A percentile compares a stretch with the other conserved stretches of the same genome.
phyloP scores from a whole-genome alignment of 768 basidiomycete genomes.

The Dentipellis fragilis region DNA sequence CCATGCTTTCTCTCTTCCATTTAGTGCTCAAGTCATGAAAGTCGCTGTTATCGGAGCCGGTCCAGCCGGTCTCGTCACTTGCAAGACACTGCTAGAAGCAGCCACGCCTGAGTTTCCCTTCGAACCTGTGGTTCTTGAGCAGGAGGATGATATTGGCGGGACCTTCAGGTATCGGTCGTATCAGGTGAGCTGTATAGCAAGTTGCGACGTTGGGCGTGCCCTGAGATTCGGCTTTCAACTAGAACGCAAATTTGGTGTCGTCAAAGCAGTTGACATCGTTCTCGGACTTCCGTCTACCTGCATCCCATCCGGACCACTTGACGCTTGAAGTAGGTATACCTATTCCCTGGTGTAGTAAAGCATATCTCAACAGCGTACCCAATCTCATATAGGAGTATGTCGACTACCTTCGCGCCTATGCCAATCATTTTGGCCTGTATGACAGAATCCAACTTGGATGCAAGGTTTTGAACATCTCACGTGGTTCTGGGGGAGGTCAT shows the following conservation, averaged over 20 bases:
- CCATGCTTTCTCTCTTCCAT: not conserved
- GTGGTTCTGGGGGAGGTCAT: slow-evolving; percentile 25
- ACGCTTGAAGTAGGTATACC: slow-evolving; percentile 25
- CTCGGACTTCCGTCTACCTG: slow-evolving; percentile 46
- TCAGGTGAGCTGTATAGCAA: slow-evolving; percentile 20
- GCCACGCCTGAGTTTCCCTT: slow-evolving; percentile 29
- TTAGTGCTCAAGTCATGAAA: slow-evolving; percentile 1
- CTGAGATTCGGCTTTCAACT: not conserved
- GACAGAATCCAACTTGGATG: slow-evolving; percentile 26
- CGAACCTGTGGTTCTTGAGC: slow-evolving; percentile 39
- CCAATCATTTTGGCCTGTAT: slow-evolving; percentile 29
- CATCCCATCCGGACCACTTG: slow-evolving; percentile 37
- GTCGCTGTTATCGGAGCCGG: slow-evolving; percentile 32
- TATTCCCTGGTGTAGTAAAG: not conserved
- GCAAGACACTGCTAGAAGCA: slow-evolving; percentile 37
- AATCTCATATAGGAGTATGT: slow-evolving; percentile 32
- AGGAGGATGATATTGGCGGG: slow-evolving; percentile 40
- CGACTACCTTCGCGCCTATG: slow-evolving; percentile 38
- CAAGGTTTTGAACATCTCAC: slow-evolving; percentile 30
- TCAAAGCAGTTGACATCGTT: slow-evolving; percentile 53
- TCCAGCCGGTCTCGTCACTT: slow-evolving; percentile 37
- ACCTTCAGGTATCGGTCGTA: slow-evolving; percentile 42
- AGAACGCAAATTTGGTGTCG: slow-evolving; percentile 43
- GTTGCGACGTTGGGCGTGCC: not conserved
- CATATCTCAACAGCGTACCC: not conserved